Evolutionary conservation across 2,329 filamentous ascomycete species (phyloP).

Genomic region (Camptophora hylomeconis): DNA sequence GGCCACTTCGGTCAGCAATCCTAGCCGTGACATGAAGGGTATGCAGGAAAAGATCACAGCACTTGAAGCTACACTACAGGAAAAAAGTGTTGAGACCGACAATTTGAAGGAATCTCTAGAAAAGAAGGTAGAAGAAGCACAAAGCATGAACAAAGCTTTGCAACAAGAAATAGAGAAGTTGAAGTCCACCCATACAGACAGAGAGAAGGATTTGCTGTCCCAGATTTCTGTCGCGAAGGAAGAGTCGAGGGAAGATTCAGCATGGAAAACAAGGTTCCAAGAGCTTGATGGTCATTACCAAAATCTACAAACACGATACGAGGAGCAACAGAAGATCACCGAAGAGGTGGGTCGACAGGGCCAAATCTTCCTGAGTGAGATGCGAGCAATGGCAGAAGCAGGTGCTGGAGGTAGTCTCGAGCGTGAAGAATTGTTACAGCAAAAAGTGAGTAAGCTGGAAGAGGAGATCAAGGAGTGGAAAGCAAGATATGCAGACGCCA

Average conservation of each 20-base stretch:
- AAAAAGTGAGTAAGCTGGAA: slow-evolving; percentile 64
- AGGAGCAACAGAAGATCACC: slow-evolving; percentile 42
- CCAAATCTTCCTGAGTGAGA: slow-evolving; percentile 71
- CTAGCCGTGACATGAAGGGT: slow-evolving; percentile 52
- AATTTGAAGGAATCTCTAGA: slow-evolving; percentile 42
- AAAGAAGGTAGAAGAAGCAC: slow-evolving; percentile 58
- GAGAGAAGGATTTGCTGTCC: slow-evolving; percentile 49
- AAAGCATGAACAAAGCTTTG: slow-evolving; percentile 65
- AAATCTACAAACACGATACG: slow-evolving; percentile 1
- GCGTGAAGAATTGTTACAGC: slow-evolving; percentile 65
- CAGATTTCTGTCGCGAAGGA: slow-evolving; percentile 39
- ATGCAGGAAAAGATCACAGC: slow-evolving; percentile 60
- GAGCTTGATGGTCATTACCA: slow-evolving; percentile 29
- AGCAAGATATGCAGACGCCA: slow-evolving; percentile 72
- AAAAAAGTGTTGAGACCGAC: slow-evolving; percentile 57
- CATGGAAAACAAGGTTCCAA: slow-evolving; percentile 48
- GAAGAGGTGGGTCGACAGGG: slow-evolving; percentile 80
- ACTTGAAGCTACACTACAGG: slow-evolving; percentile 55
- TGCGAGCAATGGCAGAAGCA: slow-evolving; percentile 77
- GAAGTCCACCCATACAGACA: slow-evolving; percentile 29
- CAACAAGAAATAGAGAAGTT: slow-evolving; percentile 58
- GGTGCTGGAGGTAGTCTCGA: slow-evolving; percentile 70
- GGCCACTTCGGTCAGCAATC: slow-evolving; percentile 32
- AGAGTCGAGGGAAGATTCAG: slow-evolving; percentile 4
- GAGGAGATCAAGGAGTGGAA: slow-evolving; percentile 82